A percentile compares a stretch with the other conserved stretches of the same genome.
These are phyloP conservation scores for Astrocystis sublimbata DNA, from an alignment of 495 filamentous ascomycete genomes.

Conservation along the genomic window DNA sequence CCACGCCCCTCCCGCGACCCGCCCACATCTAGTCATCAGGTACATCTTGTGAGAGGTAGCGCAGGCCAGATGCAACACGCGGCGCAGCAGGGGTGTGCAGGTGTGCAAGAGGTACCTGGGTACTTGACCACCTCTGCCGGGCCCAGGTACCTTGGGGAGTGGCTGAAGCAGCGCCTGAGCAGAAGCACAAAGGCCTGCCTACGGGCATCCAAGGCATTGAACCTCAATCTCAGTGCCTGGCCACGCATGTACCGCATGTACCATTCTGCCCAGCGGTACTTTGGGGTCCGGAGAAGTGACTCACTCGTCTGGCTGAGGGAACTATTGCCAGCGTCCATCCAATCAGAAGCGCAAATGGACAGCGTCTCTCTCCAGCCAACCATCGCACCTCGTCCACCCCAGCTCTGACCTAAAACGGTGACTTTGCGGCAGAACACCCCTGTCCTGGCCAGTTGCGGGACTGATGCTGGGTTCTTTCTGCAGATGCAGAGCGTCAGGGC, in stretches of 20 bases:
- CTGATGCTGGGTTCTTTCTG: not conserved
- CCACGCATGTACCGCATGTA: conserved; percentile 25
- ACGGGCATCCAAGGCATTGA: too few relatives aligned
- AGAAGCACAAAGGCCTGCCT: not conserved
- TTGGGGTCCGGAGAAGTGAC: conserved; percentile 20
- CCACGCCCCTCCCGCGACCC: conserved; percentile 23
- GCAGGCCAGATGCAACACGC: conserved; percentile 24
- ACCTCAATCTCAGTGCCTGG: too few relatives aligned
- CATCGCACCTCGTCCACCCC: not conserved
- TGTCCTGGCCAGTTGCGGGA: not conserved
- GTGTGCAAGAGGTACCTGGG: too few relatives aligned
- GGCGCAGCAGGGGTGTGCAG: conserved; percentile 20
- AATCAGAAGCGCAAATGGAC: too few relatives aligned
- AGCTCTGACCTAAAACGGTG: not conserved
- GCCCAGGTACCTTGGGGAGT: too few relatives aligned
- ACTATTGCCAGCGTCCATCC: not conserved
- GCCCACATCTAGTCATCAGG: conserved; percentile 34
- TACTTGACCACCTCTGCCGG: too few relatives aligned
- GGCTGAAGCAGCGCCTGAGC: not conserved
- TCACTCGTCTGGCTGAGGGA: conserved; percentile 3
- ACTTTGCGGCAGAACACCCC: not conserved
- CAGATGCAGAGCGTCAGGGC: too few relatives aligned
- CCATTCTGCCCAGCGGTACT: conserved; percentile 22
- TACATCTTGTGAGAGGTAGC: conserved; percentile 9
- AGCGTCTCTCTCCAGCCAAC: too few relatives aligned